Percentiles rank a stretch among this genome's conserved stretches.
phyloP scores from a whole-genome alignment of 768 basidiomycete species.

The Daedaleopsis sinensis region DNA sequence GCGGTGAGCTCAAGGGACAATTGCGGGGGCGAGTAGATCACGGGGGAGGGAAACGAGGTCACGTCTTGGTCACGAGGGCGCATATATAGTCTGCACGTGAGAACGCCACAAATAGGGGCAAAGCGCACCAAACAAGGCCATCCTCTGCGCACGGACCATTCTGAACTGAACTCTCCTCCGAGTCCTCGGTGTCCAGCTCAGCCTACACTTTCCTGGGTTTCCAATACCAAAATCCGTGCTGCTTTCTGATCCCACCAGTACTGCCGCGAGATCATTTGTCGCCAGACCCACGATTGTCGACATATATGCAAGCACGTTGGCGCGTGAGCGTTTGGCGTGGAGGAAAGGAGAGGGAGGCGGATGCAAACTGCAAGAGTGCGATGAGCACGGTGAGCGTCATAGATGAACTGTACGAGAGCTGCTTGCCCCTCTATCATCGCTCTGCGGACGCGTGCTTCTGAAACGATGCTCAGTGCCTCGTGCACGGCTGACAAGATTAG shows the following conservation, averaged over 20 bases:
- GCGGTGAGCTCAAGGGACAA: constrained; percentile 22
- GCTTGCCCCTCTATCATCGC: neutral
- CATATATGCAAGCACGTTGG: too few species aligned
- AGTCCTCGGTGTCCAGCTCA: too few species aligned
- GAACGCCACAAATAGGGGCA: constrained; percentile 28
- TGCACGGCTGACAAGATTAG: neutral
- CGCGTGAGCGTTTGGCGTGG: too few species aligned
- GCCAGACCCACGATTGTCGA: too few species aligned
- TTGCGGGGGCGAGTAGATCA: constrained; percentile 39
- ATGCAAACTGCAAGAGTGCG: too few species aligned
- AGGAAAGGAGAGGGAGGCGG: too few species aligned
- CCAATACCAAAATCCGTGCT: neutral
- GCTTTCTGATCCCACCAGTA: too few species aligned
- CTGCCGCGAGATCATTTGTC: too few species aligned
- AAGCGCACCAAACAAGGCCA: constrained; percentile 33
- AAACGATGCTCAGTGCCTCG: neutral
- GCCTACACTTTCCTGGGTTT: too few species aligned
- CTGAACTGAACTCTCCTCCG: too few species aligned
- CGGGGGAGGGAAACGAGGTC: constrained; percentile 44
- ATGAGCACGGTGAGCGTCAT: too few species aligned
- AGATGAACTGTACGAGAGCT: too few species aligned
- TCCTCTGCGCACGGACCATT: constrained; percentile 25
- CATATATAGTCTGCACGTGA: constrained; percentile 38
- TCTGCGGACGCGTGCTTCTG: neutral
- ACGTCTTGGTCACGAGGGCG: constrained; percentile 45